Evolutionary conservation across 495 filamentous ascomycete species (phyloP).

Genomic region (Annulohypoxylon bovei): DNA sequence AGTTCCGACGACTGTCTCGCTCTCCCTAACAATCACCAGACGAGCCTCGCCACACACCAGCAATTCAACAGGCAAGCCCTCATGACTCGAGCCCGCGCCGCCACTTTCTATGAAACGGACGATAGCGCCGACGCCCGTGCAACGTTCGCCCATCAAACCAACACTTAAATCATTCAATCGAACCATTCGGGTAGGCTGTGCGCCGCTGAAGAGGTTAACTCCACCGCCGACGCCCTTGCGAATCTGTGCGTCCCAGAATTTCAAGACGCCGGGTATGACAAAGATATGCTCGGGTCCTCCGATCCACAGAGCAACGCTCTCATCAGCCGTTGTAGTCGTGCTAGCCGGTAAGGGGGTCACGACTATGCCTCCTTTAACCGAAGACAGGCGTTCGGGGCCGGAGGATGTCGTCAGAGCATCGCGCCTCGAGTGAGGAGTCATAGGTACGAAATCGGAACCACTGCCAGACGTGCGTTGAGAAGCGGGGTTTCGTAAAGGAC

Average conservation of each 20-base stretch:
- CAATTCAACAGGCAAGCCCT: slow-evolving; percentile 64
- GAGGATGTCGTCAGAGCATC: slow-evolving; percentile 50
- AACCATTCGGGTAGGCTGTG: slow-evolving; percentile 57
- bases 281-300: slow-evolving; percentile 66
- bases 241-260: slow-evolving; percentile 70
- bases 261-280: slow-evolving; percentile 70
- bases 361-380: slow-evolving; percentile 70
- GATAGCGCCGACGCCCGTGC: slow-evolving; percentile 67
- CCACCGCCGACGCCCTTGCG: slow-evolving; percentile 67
- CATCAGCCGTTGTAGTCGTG: slow-evolving; percentile 63
- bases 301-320: slow-evolving; percentile 74
- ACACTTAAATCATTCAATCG: slow-evolving; percentile 61
- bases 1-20: slow-evolving; percentile 48
- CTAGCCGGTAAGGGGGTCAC: slow-evolving; percentile 59
- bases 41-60: slow-evolving; percentile 73
- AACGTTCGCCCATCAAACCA: slow-evolving; percentile 72
- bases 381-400: slow-evolving; percentile 50
- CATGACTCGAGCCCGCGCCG: slow-evolving; percentile 46
- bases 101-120: slow-evolving; percentile 47
- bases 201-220: slow-evolving; percentile 66
- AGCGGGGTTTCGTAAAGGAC: slow-evolving; percentile 54
- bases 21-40: slow-evolving; percentile 66
- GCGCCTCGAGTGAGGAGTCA: slow-evolving; percentile 84
- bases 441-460: slow-evolving; percentile 70
- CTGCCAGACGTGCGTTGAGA: slow-evolving; percentile 45